Evolutionary conservation across 305 asterid genomes (phyloP).

Genomic region (Solanum chacoense): DNA sequence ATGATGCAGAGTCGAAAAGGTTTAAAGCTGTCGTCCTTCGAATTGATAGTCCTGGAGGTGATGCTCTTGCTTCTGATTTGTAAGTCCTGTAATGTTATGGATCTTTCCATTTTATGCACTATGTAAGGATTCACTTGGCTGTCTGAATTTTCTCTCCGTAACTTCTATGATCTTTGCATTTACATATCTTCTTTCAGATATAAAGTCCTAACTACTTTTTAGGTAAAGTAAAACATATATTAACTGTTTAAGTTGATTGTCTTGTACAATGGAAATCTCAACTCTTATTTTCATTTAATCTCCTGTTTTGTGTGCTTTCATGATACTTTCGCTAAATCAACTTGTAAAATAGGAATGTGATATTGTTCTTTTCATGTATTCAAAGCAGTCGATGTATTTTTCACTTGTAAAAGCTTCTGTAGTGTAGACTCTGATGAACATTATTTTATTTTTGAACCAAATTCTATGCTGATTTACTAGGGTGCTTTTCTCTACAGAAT

Average conservation of each 20-base stretch:
- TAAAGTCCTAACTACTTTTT: not conserved
- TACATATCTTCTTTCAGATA: not conserved
- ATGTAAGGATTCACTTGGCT: not conserved
- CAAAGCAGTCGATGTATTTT: not conserved
- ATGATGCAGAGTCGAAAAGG: slow-evolving; percentile 61
- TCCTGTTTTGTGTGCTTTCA: not conserved
- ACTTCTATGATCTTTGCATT: not conserved
- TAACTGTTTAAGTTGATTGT: not conserved
- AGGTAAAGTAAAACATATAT: not conserved
- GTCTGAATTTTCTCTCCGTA: not conserved
- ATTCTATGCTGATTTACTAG: slow-evolving; percentile 3
- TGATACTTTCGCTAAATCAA: not conserved
- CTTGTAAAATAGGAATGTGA: not conserved
- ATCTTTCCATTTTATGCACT: not conserved
- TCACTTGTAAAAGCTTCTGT: not conserved
- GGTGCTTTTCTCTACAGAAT: slow-evolving; percentile 39
- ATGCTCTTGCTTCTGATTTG: slow-evolving; percentile 98
- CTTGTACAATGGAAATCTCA: not conserved
- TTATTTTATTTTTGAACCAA: not conserved
- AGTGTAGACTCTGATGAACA: not conserved
- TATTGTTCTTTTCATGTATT: not conserved
- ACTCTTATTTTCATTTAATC: not conserved
- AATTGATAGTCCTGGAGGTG: slow-evolving; percentile 97
- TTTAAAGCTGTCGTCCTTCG: slow-evolving; percentile 83
- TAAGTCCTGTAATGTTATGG: slow-evolving; percentile 29